Conservation (phyloP, 2,329 filamentous ascomycete species). For the Harringtonia aguacate region DNA sequence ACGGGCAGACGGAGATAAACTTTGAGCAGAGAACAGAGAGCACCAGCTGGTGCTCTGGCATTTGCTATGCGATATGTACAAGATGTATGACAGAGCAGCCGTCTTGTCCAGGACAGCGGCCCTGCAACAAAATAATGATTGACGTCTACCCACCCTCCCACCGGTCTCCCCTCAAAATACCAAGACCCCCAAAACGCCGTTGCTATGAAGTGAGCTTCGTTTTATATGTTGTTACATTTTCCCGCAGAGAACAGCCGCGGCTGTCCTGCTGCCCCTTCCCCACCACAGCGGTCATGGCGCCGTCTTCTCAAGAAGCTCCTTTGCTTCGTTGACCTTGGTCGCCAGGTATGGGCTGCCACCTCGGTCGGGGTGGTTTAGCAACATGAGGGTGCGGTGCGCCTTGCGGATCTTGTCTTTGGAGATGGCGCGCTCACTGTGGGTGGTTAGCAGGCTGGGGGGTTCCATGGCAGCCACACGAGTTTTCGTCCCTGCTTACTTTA, state of each 20-base stretch:
- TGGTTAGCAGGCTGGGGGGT: background rate
- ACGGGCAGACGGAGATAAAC: background rate
- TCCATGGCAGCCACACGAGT: constrained; percentile 10
- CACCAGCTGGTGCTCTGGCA: background rate
- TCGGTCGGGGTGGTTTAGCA: constrained; percentile 94
- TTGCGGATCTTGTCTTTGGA: constrained; percentile 93
- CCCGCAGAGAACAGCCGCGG: background rate
- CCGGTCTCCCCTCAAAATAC: background rate
- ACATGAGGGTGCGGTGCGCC: constrained; percentile 90
- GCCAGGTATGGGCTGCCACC: constrained; percentile 94
- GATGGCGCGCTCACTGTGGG: constrained; percentile 65
- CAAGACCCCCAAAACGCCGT: constrained; percentile 3
- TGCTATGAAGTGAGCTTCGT: constrained; percentile 6
- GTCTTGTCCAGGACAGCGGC: background rate
- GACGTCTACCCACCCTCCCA: background rate
- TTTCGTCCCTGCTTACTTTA: constrained; percentile 50
- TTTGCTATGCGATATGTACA: background rate
- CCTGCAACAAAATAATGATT: background rate
- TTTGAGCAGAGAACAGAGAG: constrained; percentile 3
- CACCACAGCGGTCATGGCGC: constrained; percentile 3
- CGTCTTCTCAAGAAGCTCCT: constrained; percentile 82
- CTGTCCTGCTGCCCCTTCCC: background rate
- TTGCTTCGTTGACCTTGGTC: constrained; percentile 97
- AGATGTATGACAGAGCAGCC: background rate
- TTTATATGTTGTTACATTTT: constrained; percentile 7